A percentile compares a stretch with the other conserved stretches of the same genome.
Conservation (phyloP, 2,329 filamentous ascomycete genomes). For the Aspergillus quadricinctus region DNA sequence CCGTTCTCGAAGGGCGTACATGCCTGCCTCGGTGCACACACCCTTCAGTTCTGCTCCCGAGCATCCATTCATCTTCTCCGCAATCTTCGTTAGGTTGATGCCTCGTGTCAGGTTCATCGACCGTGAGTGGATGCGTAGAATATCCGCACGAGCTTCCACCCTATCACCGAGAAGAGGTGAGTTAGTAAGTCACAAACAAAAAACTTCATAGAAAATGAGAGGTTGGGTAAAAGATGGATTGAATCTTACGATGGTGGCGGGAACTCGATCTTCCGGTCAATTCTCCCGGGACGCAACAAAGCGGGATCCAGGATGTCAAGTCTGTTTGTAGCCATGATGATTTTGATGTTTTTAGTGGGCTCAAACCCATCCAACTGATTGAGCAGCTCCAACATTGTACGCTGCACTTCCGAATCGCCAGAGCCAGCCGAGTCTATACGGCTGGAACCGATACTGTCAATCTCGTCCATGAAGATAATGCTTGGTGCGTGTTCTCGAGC, state of each 20-base stretch:
- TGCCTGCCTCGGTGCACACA: constrained; percentile 96
- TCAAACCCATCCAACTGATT: constrained; percentile 99
- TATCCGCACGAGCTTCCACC: constrained; percentile 93
- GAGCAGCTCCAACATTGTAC: constrained; percentile 95
- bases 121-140: constrained; percentile 92
- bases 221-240: background rate
- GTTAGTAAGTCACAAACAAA: constrained; percentile 13
- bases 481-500: constrained; percentile 94
- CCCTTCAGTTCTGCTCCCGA: constrained; percentile 97
- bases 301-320: constrained; percentile 96
- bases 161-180: constrained; percentile 23
- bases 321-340: constrained; percentile 99
- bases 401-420: constrained; percentile 95
- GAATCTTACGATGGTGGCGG: constrained; percentile 71
- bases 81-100: constrained; percentile 97
- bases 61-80: constrained; percentile 99
- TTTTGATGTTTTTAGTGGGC: constrained; percentile 99
- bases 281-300: constrained; percentile 88
- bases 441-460: constrained; percentile 96
- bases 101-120: constrained; percentile 98
- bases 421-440: constrained; percentile 93
- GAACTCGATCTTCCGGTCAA: constrained; percentile 99
- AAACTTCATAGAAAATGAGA: background rate
- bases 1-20: constrained; percentile 93
- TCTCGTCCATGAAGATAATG: constrained; percentile 99